phyloP scores from a whole-genome alignment of 2,329 filamentous ascomycete genomes.

The Camillea tinctor region DNA sequence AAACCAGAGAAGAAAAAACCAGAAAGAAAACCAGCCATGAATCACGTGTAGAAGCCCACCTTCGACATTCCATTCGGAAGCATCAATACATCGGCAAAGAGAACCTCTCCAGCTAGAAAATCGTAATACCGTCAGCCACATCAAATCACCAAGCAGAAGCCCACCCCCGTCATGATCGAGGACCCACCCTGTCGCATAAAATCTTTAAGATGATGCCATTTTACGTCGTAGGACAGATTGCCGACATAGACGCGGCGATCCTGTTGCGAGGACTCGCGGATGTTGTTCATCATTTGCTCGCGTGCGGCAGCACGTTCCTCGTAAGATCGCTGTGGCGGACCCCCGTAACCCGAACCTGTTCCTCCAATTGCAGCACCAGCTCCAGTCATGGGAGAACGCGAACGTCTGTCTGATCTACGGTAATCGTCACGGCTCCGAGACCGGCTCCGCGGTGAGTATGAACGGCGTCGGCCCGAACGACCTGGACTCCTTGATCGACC shows the following conservation, averaged over 20 bases:
- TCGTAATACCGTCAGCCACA: slow-evolving; percentile 38
- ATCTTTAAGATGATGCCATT: slow-evolving; percentile 99
- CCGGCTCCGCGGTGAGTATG: slow-evolving; percentile 76
- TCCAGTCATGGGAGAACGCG: slow-evolving; percentile 83
- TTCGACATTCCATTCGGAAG: slow-evolving; percentile 99
- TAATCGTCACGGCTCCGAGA: slow-evolving; percentile 77
- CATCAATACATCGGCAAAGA: slow-evolving; percentile 98
- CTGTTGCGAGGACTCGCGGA: slow-evolving; percentile 93
- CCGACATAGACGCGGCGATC: slow-evolving; percentile 99
- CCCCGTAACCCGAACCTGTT: slow-evolving; percentile 64
- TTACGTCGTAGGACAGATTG: slow-evolving; percentile 98
- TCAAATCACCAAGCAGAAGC: slow-evolving; percentile 22
- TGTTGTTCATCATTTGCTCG: slow-evolving; percentile 93
- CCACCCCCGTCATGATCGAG: slow-evolving; percentile 16
- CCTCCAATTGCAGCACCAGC: slow-evolving; percentile 68
- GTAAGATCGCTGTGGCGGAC: slow-evolving; percentile 70
- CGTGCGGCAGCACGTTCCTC: slow-evolving; percentile 82
- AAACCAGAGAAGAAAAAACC: slow-evolving; percentile 57
- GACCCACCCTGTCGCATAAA: slow-evolving; percentile 98
- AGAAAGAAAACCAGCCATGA: slow-evolving; percentile 80
- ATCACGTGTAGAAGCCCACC: slow-evolving; percentile 94
- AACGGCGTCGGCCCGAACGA: slow-evolving; percentile 67
- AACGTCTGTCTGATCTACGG: slow-evolving; percentile 71
- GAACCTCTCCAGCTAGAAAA: slow-evolving; percentile 89
- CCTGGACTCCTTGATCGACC: slow-evolving; percentile 82